These are phyloP conservation scores for Arabidopsis suecica DNA, from an alignment of 345 rosid species.

Conservation along the genomic window DNA sequence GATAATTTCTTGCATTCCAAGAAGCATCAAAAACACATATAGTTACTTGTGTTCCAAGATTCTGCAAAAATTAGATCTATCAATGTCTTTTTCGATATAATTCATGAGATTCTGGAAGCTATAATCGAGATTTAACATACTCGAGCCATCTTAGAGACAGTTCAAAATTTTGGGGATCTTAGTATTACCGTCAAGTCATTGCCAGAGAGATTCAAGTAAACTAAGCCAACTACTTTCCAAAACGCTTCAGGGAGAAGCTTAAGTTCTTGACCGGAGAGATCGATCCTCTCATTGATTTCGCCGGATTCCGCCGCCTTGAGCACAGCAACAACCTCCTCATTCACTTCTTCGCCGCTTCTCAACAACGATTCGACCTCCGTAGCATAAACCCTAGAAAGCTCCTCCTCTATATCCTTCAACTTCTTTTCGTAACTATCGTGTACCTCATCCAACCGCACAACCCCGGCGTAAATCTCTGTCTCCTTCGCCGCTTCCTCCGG, in stretches of 20 bases:
- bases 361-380: slow-evolving; percentile 45
- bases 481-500: slow-evolving; percentile 63
- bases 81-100: not conserved
- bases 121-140: not conserved
- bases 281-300: slow-evolving; percentile 53
- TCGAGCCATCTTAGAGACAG: not conserved
- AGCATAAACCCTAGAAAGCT: slow-evolving; percentile 60
- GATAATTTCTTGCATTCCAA: not conserved
- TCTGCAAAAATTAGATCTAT: not conserved
- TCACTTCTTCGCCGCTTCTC: slow-evolving; percentile 41
- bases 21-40: too few species aligned
- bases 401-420: slow-evolving; percentile 70
- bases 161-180: not conserved
- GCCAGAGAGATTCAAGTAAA: slow-evolving; percentile 67
- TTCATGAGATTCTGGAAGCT: not conserved
- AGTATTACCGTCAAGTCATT: slow-evolving; percentile 70
- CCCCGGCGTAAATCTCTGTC: slow-evolving; percentile 53
- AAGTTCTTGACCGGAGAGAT: slow-evolving; percentile 67
- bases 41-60: too few species aligned
- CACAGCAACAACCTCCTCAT: slow-evolving; percentile 64
- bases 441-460: slow-evolving; percentile 70
- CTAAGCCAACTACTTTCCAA: slow-evolving; percentile 66
- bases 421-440: slow-evolving; percentile 64
- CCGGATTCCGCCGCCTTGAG: slow-evolving; percentile 55
- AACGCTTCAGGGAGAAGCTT: slow-evolving; percentile 80